Percentiles rank a stretch among this genome's conserved stretches.
Conservation (phyloP, 106 monocot genomes). For the Platanthera zijinensis region DNA sequence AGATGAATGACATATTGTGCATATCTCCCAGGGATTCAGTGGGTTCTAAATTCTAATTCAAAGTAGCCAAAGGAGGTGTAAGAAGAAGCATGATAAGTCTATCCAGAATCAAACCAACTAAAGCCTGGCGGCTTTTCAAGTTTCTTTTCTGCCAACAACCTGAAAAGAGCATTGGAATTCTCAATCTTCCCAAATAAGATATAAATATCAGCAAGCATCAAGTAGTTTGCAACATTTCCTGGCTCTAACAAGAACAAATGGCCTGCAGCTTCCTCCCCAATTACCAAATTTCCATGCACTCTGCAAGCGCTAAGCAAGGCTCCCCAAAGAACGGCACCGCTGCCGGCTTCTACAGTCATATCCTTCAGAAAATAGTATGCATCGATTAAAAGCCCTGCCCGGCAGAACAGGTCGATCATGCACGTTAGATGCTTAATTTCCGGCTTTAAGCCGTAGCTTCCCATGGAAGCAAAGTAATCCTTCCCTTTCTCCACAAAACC, state of each 20-base stretch:
- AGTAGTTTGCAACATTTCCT: slow-evolving; percentile 51
- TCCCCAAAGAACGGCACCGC: slow-evolving; percentile 40
- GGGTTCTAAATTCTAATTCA: too few species aligned
- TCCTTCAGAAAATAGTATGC: slow-evolving; percentile 28
- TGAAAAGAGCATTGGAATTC: slow-evolving; percentile 28
- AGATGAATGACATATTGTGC: too few species aligned
- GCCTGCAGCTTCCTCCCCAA: slow-evolving; percentile 42
- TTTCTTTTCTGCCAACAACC: slow-evolving; percentile 17
- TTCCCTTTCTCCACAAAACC: slow-evolving; percentile 51
- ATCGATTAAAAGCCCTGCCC: slow-evolving; percentile 45
- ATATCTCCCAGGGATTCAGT: too few species aligned
- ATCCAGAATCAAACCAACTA: slow-evolving; percentile 36
- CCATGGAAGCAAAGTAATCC: slow-evolving; percentile 41
- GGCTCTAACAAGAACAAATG: slow-evolving; percentile 42
- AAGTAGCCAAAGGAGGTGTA: too few species aligned
- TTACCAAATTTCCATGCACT: slow-evolving; percentile 28
- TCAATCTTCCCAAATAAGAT: slow-evolving; percentile 28
- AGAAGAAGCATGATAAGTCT: background rate
- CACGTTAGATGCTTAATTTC: slow-evolving; percentile 45
- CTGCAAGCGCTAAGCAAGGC: slow-evolving; percentile 53
- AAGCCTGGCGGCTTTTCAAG: slow-evolving; percentile 25
- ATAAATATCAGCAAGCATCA: slow-evolving; percentile 53
- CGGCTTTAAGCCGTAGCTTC: slow-evolving; percentile 35
- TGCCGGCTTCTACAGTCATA: background rate
- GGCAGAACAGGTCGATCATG: slow-evolving; percentile 46